phyloP scores from a whole-genome alignment of 257 asterid genomes.

The Lavandula angustifolia region DNA sequence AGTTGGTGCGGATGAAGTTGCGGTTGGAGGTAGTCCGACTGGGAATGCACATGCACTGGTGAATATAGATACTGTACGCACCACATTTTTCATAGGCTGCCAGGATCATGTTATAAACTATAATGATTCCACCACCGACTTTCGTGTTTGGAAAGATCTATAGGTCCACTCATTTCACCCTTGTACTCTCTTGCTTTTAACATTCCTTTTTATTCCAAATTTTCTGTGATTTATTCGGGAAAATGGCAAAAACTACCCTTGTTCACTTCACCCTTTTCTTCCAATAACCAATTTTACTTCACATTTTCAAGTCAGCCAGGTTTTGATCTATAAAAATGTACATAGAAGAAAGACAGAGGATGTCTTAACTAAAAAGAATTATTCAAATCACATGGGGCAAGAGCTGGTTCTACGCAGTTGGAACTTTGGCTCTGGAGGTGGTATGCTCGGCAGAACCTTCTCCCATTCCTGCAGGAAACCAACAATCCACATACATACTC shows the following conservation, averaged over 20 bases:
- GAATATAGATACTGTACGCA: constrained; percentile 55
- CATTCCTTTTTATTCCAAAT: too few relatives aligned
- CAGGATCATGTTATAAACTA: constrained; percentile 61
- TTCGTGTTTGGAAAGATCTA: constrained; percentile 78
- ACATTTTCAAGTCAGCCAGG: too few relatives aligned
- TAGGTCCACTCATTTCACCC: too few relatives aligned
- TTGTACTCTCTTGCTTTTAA: too few relatives aligned
- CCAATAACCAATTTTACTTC: too few relatives aligned
- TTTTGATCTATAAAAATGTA: constrained; percentile 38
- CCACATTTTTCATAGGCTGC: constrained; percentile 78
- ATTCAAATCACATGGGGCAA: constrained; percentile 39
- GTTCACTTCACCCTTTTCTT: too few relatives aligned
- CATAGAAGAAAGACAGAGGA: constrained; percentile 33
- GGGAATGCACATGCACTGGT: constrained; percentile 90
- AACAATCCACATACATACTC: not conserved
- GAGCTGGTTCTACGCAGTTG: constrained; percentile 63
- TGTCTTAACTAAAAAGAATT: not conserved
- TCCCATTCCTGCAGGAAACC: constrained; percentile 50
- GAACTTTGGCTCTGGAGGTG: constrained; percentile 47
- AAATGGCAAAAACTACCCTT: too few relatives aligned
- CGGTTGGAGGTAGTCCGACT: constrained; percentile 65
- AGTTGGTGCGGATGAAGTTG: constrained; percentile 76
- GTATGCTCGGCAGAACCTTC: constrained; percentile 41
- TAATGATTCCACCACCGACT: constrained; percentile 62
- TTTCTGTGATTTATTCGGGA: too few relatives aligned